Evolutionary conservation across 1,139 yeast genomes (phyloP).

Genomic region (Komagataea norvegica): DNA sequence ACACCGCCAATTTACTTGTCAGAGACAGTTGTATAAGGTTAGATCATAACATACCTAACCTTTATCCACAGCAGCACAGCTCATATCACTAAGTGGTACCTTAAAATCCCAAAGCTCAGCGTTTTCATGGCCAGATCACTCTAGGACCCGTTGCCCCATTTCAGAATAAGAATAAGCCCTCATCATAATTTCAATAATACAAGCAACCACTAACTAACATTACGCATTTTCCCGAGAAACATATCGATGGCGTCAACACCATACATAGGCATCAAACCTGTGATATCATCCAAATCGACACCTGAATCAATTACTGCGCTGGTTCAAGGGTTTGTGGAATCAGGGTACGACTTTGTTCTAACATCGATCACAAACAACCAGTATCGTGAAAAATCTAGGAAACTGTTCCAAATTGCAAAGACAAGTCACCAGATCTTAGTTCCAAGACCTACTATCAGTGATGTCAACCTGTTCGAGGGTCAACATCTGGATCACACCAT

Average conservation of each 20-base stretch:
- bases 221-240: neutral
- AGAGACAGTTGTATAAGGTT: too few relatives aligned
- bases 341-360: slow-evolving; percentile 35
- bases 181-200: neutral
- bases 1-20: too few relatives aligned
- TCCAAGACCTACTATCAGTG: slow-evolving; percentile 36
- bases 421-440: slow-evolving; percentile 27
- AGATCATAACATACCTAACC: too few relatives aligned
- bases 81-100: too few relatives aligned
- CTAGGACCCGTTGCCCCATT: neutral
- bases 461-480: slow-evolving; percentile 34
- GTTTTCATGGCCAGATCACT: neutral
- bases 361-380: slow-evolving; percentile 40
- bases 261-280: slow-evolving; percentile 24
- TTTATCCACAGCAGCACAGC: too few relatives aligned
- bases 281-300: slow-evolving; percentile 14
- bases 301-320: slow-evolving; percentile 14
- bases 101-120: neutral
- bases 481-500: slow-evolving; percentile 37
- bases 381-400: slow-evolving; percentile 38
- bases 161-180: neutral
- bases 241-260: slow-evolving; percentile 9
- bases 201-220: neutral
- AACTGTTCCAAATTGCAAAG: slow-evolving; percentile 32
- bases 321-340: slow-evolving; percentile 14